Evolutionary conservation across 169 alveolate species (phyloP), one percentile per base, ranked within the genome.

Genomic region (Haemoproteus tartakovskyi): DNA sequence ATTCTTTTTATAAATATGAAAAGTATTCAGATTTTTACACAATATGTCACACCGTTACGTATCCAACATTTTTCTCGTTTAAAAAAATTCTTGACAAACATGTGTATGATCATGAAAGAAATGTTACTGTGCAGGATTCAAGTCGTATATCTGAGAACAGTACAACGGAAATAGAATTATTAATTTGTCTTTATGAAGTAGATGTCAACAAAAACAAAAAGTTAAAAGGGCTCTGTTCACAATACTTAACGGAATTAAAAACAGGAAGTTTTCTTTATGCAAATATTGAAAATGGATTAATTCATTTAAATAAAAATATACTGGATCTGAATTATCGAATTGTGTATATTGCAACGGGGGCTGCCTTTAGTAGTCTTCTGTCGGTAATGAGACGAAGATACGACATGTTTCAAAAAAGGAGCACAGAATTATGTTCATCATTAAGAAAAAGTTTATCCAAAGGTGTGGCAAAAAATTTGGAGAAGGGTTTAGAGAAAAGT

Each of bases 321-420:
- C 37, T 45, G 9, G 56, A 67, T 24, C 19, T 67, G 43, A 26
- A 43, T 59, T 67, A 67, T 24, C 46, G 74, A 40, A 43, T 67
- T 54, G 48, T 67, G n/a, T 67, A 67, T 27, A 67, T 67, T 40
- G 51, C 74, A 12, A 56, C 47, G 16, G 82, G 82, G 2, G 62
- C 70, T 1, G 62, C 82, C 33, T 52, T 67, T 54, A 67, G 82
- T 51, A 67, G 82, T 36, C 54, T 67, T 6, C 1, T 67, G 18
- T 27, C 38, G 3, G 57, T 67, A 12, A 52, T 67, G 14, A 19
- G 64, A 41, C 63, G 43, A 5, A n/a, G n/a, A n/a, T n/a, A n/a
- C 29, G 82, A 8, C 60, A 52, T 59, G 21, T 30, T 33, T 14
- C 56, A 33, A 48, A 67, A 48, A 37, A 5, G n/a, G 27, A 50